Percentiles rank a stretch among this genome's conserved stretches.
These are phyloP conservation scores for Sarocladium strictum DNA, from an alignment of 2,329 filamentous ascomycete genomes.

Conservation along the genomic window DNA sequence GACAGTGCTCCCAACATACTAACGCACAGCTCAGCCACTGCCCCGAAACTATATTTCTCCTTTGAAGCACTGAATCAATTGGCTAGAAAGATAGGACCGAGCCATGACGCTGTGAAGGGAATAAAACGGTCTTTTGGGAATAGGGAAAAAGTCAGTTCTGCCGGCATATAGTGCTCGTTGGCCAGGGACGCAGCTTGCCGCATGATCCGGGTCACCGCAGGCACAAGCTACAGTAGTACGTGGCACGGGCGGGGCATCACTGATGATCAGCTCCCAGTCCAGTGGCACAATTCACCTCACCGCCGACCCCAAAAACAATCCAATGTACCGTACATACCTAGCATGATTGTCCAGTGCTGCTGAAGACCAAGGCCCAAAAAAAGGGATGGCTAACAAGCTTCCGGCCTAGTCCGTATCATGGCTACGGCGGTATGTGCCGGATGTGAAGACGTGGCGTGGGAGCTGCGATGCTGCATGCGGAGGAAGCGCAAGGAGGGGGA, in stretches of 20 bases:
- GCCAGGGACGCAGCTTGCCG: constrained; percentile 4
- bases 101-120: too few species aligned
- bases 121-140: too few species aligned
- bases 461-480: constrained; percentile 1
- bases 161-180: too few species aligned
- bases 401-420: neutral
- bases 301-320: too few species aligned
- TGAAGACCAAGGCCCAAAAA: too few species aligned
- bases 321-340: too few species aligned
- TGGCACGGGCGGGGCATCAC: neutral
- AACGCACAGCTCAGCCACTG: neutral
- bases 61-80: neutral
- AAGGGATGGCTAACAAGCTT: too few species aligned
- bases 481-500: neutral
- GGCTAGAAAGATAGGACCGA: neutral
- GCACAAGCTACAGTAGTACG: neutral
- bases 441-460: neutral
- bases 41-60: neutral
- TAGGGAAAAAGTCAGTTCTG: too few species aligned
- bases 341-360: too few species aligned
- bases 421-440: neutral
- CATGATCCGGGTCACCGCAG: neutral
- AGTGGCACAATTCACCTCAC: too few species aligned
- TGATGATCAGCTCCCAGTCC: neutral
- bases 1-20: neutral